Evolutionary conservation across 164 flowering plant genomes (phyloP).

Genomic region (Tetrastigma voinierianum): DNA sequence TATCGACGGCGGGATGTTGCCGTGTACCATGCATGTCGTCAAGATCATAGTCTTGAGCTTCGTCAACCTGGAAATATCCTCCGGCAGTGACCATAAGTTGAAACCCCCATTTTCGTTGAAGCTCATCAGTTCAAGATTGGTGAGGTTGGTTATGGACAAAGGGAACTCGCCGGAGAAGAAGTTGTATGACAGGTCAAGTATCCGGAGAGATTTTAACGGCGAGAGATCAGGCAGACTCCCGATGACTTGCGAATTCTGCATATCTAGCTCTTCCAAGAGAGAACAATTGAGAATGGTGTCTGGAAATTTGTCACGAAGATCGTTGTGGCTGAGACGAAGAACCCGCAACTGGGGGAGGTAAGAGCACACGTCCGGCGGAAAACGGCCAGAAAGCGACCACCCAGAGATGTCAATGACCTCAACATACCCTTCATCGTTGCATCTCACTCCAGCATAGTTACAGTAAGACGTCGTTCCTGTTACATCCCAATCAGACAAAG

Average conservation of each 20-base stretch:
- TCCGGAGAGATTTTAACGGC: conserved; percentile 40
- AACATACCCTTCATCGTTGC: conserved; percentile 54
- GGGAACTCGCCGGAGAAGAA: conserved; percentile 71
- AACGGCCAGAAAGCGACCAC: conserved; percentile 56
- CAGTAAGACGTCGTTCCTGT: conserved; percentile 35
- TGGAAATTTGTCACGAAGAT: conserved; percentile 53
- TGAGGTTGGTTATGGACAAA: conserved; percentile 60
- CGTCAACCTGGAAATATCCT: conserved; percentile 39
- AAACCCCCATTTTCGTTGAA: conserved; percentile 59
- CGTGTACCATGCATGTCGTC: conserved; percentile 55
- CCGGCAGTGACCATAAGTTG: conserved; percentile 62
- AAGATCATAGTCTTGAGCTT: conserved; percentile 57
- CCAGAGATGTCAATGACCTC: conserved; percentile 46
- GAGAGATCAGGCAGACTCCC: conserved; percentile 70
- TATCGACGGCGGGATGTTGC: conserved; percentile 61
- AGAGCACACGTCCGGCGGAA: conserved; percentile 61
- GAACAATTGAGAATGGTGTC: conserved; percentile 58
- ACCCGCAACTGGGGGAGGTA: conserved; percentile 57
- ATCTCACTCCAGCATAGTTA: conserved; percentile 59
- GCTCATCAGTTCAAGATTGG: conserved; percentile 59
- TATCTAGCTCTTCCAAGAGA: conserved; percentile 61
- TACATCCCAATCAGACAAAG: conserved; percentile 49
- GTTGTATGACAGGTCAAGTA: conserved; percentile 71
- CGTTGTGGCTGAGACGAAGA: conserved; percentile 51
- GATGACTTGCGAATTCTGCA: conserved; percentile 31